These are phyloP conservation scores for Astragalus glycyphyllos DNA, from an alignment of 306 rosid genomes.

Conservation along the genomic window DNA sequence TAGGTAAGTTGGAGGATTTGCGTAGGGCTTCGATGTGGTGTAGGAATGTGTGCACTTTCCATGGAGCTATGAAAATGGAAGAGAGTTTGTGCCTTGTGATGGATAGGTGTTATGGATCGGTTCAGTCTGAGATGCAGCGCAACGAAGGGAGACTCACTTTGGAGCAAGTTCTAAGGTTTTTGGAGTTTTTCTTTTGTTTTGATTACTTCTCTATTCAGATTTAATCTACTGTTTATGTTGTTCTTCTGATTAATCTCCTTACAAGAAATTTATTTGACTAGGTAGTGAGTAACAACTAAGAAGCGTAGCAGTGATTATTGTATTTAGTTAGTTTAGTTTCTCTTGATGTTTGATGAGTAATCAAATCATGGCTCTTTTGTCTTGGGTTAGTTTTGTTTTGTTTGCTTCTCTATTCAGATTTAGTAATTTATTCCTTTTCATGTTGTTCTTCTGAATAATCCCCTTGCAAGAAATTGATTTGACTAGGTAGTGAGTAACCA, in stretches of 20 bases:
- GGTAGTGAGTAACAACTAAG: slow-evolving; percentile 20
- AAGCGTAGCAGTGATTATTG: neutral
- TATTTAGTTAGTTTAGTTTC: slow-evolving; percentile 31
- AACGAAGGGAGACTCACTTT: slow-evolving; percentile 95
- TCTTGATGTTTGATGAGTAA: slow-evolving; percentile 33
- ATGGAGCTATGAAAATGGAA: slow-evolving; percentile 78
- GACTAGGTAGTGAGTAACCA: slow-evolving; percentile 27
- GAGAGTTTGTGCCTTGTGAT: slow-evolving; percentile 85
- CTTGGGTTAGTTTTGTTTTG: no score
- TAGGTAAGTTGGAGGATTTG: slow-evolving; percentile 78
- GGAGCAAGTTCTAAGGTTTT: slow-evolving; percentile 97
- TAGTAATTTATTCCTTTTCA: neutral
- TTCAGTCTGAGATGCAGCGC: slow-evolving; percentile 92
- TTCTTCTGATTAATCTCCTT: slow-evolving; percentile 8
- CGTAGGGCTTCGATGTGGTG: slow-evolving; percentile 98
- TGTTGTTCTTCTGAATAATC: slow-evolving; percentile 4
- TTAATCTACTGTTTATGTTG: slow-evolving; percentile 6
- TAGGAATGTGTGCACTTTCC: slow-evolving; percentile 92
- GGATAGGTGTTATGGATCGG: slow-evolving; percentile 88
- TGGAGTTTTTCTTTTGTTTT: neutral
- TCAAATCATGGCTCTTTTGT: neutral
- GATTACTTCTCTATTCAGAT: neutral
- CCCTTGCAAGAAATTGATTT: slow-evolving; percentile 28
- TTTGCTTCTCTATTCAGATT: no score
- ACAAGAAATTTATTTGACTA: slow-evolving; percentile 30